phyloP scores from a whole-genome alignment of 495 filamentous ascomycete genomes.

The Bacidia gigantensis region DNA sequence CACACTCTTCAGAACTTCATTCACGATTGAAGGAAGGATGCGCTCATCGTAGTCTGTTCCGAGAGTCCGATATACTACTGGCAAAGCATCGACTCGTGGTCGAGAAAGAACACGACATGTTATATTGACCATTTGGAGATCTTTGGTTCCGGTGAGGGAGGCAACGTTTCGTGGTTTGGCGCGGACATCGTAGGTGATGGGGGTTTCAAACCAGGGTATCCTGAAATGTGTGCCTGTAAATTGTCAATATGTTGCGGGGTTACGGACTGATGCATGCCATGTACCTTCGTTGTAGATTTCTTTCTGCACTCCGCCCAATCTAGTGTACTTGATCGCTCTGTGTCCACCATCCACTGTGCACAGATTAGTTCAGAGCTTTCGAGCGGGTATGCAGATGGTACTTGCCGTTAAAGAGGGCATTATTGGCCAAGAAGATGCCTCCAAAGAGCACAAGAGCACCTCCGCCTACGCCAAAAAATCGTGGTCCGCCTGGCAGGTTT shows the following conservation, averaged over 20 bases:
- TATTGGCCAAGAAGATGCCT: constrained; percentile 52
- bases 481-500: constrained; percentile 27
- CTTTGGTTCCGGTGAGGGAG: constrained; percentile 95
- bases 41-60: constrained; percentile 95
- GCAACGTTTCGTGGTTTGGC: constrained; percentile 94
- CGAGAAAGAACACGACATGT: constrained; percentile 97
- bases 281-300: constrained; percentile 94
- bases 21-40: constrained; percentile 93
- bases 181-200: constrained; percentile 92
- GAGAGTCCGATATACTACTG: constrained; percentile 91
- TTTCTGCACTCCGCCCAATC: constrained; percentile 85
- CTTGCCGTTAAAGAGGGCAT: constrained; percentile 85
- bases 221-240: constrained; percentile 72
- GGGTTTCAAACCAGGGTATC: constrained; percentile 94
- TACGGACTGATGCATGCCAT: constrained; percentile 1
- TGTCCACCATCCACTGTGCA: constrained; percentile 85
- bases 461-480: constrained; percentile 37
- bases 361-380: background rate
- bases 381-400: background rate
- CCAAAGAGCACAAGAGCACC: constrained; percentile 50
- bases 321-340: constrained; percentile 95
- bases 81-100: constrained; percentile 74
- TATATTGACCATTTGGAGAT: constrained; percentile 99
- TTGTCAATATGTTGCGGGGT: background rate
- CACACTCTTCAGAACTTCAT: constrained; percentile 96